Percentiles rank a stretch among this genome's conserved stretches.
Evolutionary conservation across 2,329 filamentous ascomycete species (phyloP).

Genomic region (Ophiostoma ips): DNA sequence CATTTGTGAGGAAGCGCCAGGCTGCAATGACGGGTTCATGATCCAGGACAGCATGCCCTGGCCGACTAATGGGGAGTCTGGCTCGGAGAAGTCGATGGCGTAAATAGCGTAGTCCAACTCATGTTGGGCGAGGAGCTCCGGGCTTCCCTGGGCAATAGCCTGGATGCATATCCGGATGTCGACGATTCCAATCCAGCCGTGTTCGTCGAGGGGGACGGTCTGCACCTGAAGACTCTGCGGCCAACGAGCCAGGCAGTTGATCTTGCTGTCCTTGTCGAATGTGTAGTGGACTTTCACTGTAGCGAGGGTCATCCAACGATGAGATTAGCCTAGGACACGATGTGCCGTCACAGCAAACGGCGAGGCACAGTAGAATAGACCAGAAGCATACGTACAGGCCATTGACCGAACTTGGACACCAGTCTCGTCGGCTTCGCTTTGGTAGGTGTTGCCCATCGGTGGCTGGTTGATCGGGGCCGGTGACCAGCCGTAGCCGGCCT

Average conservation of each 20-base stretch:
- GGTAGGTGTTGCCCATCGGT: not conserved
- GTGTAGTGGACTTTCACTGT: conserved; percentile 94
- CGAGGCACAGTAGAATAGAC: not conserved
- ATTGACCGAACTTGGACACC: conserved; percentile 21
- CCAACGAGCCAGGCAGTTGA: conserved; percentile 79
- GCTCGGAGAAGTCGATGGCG: conserved; percentile 91
- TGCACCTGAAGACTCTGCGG: conserved; percentile 68
- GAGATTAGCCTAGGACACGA: not conserved
- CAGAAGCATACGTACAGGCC: conserved; percentile 19
- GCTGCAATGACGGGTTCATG: conserved; percentile 33
- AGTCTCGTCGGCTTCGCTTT: conserved; percentile 16
- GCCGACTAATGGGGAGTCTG: conserved; percentile 81
- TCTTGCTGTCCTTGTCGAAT: conserved; percentile 78
- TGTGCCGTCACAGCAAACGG: not conserved
- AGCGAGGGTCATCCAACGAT: too few species aligned
- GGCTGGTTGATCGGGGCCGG: conserved; percentile 3
- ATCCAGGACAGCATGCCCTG: conserved; percentile 90
- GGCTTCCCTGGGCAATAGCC: conserved; percentile 64
- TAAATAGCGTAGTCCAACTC: conserved; percentile 89
- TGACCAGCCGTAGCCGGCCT: conserved; percentile 6
- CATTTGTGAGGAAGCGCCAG: conserved; percentile 24
- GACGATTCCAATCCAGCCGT: conserved; percentile 69
- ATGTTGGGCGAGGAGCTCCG: conserved; percentile 63
- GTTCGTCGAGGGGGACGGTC: conserved; percentile 67
- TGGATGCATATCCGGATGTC: conserved; percentile 79